phyloP scores from a whole-genome alignment of 2,329 filamentous ascomycete genomes.

The Fusarium tuaranense region DNA sequence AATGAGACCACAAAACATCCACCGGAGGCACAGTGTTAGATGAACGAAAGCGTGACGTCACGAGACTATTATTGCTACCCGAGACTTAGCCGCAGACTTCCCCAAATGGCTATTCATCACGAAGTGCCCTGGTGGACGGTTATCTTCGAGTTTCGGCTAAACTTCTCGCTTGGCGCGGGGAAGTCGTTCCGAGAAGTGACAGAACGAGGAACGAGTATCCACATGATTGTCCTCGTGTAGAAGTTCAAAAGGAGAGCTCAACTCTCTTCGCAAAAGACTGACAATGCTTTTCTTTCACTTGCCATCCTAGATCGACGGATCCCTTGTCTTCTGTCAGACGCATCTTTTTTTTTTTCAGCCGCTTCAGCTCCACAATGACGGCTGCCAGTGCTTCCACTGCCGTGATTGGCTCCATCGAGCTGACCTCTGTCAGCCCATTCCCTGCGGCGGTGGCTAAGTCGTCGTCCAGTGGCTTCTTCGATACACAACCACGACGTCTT shows the following conservation, averaged over 20 bases:
- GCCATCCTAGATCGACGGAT: not conserved
- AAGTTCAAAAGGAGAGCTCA: not conserved
- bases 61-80: not conserved
- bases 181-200: not conserved
- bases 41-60: not conserved
- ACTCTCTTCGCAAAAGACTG: not conserved
- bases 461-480: not conserved
- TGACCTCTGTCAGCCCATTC: conserved; percentile 25
- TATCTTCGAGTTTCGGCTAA: not conserved
- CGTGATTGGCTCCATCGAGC: conserved; percentile 33
- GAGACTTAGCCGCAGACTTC: not conserved
- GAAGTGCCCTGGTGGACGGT: not conserved
- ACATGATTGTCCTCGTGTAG: not conserved
- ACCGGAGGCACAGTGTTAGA: not conserved
- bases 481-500: not conserved
- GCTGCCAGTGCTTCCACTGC: conserved; percentile 27
- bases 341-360: not conserved
- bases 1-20: not conserved
- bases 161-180: not conserved
- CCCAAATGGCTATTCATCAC: not conserved
- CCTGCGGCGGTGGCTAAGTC: conserved; percentile 4
- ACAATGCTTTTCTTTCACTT: not conserved
- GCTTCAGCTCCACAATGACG: conserved; percentile 10
- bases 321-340: conserved; percentile 20
- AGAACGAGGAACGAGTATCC: not conserved